Evolutionary conservation across 257 asterid genomes (phyloP).

Genomic region (Solanum habrochaites): DNA sequence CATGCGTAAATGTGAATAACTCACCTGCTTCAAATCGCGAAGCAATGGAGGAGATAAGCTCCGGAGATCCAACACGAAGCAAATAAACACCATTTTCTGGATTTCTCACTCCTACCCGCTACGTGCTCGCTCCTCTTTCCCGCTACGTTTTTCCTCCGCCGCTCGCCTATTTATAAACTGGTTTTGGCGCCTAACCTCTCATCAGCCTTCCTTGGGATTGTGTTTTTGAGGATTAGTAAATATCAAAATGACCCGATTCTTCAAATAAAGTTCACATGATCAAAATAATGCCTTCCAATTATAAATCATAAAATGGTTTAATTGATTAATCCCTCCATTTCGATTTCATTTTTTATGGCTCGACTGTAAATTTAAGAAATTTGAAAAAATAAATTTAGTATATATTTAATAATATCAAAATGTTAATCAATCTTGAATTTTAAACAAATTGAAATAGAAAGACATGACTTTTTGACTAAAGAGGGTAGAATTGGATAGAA

Average conservation of each 20-base stretch:
- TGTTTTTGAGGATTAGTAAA: not conserved
- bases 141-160: not conserved
- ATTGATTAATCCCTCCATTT: not conserved
- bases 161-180: not conserved
- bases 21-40: conserved; percentile 81
- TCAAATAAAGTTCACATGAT: not conserved
- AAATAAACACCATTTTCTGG: conserved; percentile 48
- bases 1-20: not conserved
- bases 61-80: conserved; percentile 77
- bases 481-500: not conserved
- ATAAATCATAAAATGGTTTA: not conserved
- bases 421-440: not conserved
- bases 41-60: conserved; percentile 58
- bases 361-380: not conserved
- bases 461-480: not conserved
- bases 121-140: not conserved
- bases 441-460: not conserved
- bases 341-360: not conserved
- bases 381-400: not conserved
- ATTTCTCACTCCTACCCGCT: not conserved
- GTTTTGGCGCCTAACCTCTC: conserved; percentile 20
- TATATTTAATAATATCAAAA: not conserved
- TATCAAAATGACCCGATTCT: not conserved
- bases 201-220: not conserved
- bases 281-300: not conserved